Percentiles rank a stretch among this genome's conserved stretches.
Conservation (phyloP, 2,329 filamentous ascomycete genomes). For the Fusarium penzigii region DNA sequence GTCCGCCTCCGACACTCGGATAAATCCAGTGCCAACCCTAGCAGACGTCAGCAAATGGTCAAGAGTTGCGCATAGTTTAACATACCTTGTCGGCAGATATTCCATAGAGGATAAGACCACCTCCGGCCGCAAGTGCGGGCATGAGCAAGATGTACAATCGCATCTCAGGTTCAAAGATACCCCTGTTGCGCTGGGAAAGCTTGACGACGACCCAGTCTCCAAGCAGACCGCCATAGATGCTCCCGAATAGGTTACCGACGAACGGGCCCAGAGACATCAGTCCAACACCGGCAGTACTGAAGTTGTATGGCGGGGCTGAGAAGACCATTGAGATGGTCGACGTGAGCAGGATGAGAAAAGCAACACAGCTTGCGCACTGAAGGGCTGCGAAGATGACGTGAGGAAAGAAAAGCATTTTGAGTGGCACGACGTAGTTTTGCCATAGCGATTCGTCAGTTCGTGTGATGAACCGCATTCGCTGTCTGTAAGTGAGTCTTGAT, state of each 20-base stretch:
- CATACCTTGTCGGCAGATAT: slow-evolving; percentile 32
- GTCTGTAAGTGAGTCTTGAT: neutral
- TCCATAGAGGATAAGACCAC: slow-evolving; percentile 38
- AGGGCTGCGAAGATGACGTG: slow-evolving; percentile 37
- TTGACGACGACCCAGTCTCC: slow-evolving; percentile 37
- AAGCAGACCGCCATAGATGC: slow-evolving; percentile 37
- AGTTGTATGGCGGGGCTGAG: slow-evolving; percentile 31
- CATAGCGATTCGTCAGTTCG: slow-evolving; percentile 10
- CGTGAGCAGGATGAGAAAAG: slow-evolving; percentile 3
- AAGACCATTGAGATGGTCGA: slow-evolving; percentile 35
- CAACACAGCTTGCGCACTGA: slow-evolving; percentile 28
- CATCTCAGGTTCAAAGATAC: slow-evolving; percentile 44
- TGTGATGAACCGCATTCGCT: slow-evolving; percentile 8
- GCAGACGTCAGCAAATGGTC: neutral
- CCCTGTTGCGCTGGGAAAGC: slow-evolving; percentile 37
- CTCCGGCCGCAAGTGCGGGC: slow-evolving; percentile 31
- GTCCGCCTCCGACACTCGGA: slow-evolving; percentile 34
- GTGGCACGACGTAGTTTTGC: slow-evolving; percentile 4
- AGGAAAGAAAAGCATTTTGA: slow-evolving; percentile 28
- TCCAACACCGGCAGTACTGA: slow-evolving; percentile 20
- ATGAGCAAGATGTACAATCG: slow-evolving; percentile 31
- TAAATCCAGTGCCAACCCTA: slow-evolving; percentile 44
- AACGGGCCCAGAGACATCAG: slow-evolving; percentile 25
- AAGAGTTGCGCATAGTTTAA: neutral
- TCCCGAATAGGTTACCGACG: slow-evolving; percentile 37